Evolutionary conservation across 352 stramenopile species (phyloP), one percentile per base, ranked within the genome.

Genomic region (Phytophthora rubi): DNA sequence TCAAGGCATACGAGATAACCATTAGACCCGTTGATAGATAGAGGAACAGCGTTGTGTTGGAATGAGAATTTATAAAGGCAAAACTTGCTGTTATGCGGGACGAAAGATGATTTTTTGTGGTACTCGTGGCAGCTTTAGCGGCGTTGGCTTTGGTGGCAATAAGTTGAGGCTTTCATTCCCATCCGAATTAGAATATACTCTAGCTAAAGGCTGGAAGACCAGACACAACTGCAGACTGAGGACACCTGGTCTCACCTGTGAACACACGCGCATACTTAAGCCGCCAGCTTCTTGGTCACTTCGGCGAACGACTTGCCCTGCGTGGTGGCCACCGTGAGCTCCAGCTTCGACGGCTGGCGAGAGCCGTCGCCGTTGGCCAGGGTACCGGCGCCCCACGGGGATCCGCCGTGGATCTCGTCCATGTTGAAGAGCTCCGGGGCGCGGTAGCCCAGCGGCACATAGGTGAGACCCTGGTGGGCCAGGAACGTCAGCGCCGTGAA

Each of bases 301-400:
- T 48, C 39, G 15, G 39, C 39, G 39, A 48, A 48, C 15, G 39
- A 48, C 39, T 48, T 48, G 39, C 39, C 39, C 39, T 48, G 39
- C 5, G 39, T 48, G 39, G 83, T 85, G 56, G 83, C 86, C n/a
- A 96, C 66, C 26, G 80, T 76, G 64, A 88, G 70, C 73, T 98
- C 92, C n/a, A 94, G 62, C 60, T 96, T 83, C 16, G 84, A 87
- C 9, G 88, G 83, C 78, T 88, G 79, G 65, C 91, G 68, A 68
- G 68, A 75, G 3, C 68, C 68, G 37, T 75, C 68, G 7, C 68
- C 68, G 21, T 55, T 55, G 9, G 68, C 68, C 23, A 75, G 42
- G 2, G 68, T 65, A 16, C 68, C 68, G 3, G 68, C 68, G 37
- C 68, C 68, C 68, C 68, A 75, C 21, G 68, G 56, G 2, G 68